These are phyloP conservation scores for Suillus sp. DNA, from an alignment of 768 basidiomycete genomes.

Conservation along the genomic window DNA sequence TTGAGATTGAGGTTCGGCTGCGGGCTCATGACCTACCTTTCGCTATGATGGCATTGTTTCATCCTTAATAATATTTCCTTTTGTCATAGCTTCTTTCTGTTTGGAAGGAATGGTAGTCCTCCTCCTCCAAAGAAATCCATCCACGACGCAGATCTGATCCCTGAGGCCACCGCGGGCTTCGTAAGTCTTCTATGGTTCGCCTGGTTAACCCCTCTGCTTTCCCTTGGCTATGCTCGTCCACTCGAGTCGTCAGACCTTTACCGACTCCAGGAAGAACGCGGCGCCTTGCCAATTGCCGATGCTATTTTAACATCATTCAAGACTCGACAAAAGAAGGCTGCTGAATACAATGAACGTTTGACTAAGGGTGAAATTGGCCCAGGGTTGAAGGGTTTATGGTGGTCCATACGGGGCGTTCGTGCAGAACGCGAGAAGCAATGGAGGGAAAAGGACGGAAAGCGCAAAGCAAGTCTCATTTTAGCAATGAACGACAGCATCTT, in stretches of 20 bases:
- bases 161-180: conserved; percentile 65
- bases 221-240: conserved; percentile 77
- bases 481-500: conserved; percentile 79
- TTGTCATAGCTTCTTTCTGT: conserved; percentile 10
- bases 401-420: conserved; percentile 53
- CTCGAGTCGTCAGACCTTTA: conserved; percentile 81
- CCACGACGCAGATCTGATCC: conserved; percentile 61
- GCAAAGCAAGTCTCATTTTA: conserved; percentile 59
- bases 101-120: conserved; percentile 18
- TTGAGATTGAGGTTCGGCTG: neutral
- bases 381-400: conserved; percentile 54
- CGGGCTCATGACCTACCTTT: neutral
- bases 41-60: neutral
- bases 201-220: conserved; percentile 76
- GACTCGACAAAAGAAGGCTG: conserved; percentile 53
- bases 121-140: conserved; percentile 53
- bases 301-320: conserved; percentile 68
- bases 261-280: conserved; percentile 66
- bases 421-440: conserved; percentile 61
- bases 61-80: neutral
- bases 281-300: conserved; percentile 60
- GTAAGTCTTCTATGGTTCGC: conserved; percentile 63
- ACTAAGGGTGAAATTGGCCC: conserved; percentile 65
- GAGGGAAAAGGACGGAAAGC: conserved; percentile 64
- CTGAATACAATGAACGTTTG: conserved; percentile 71